phyloP scores from a whole-genome alignment of 164 flowering plant genomes.

The Aristolochia californica region DNA sequence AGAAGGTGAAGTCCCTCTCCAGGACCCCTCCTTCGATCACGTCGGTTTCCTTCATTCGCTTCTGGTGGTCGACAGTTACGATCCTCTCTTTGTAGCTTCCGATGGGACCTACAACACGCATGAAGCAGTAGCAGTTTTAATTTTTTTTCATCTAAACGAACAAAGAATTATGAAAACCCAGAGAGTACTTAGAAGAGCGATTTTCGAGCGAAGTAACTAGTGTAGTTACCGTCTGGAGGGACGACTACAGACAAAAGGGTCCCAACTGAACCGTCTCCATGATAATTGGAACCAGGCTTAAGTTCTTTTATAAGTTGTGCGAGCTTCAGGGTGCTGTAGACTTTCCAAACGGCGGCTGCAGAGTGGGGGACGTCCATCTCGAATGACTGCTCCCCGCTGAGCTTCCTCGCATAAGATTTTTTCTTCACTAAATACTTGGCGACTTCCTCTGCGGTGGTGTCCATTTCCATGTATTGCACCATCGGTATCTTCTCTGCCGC shows the following conservation, averaged over 20 bases:
- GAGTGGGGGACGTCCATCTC: no score
- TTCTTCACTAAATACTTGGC: background rate
- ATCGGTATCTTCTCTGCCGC: no score
- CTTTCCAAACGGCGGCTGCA: no score
- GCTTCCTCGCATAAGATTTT: background rate
- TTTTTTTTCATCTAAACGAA: no score
- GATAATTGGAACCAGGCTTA: no score
- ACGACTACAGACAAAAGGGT: background rate
- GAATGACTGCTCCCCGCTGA: background rate
- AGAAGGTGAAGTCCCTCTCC: slow-evolving; percentile 22
- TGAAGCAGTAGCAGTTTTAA: no score
- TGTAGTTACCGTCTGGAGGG: background rate
- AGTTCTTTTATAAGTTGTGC: no score
- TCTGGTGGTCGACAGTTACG: slow-evolving; percentile 23
- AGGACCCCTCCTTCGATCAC: slow-evolving; percentile 26
- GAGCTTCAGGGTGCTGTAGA: no score
- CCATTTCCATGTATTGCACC: background rate
- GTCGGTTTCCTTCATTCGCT: slow-evolving; percentile 21
- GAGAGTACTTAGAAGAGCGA: no score
- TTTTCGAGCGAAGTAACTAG: no score
- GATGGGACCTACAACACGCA: background rate
- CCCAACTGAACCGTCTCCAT: no score
- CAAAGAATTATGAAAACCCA: background rate
- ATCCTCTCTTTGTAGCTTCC: slow-evolving; percentile 27
- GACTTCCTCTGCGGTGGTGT: background rate